Percentiles rank a stretch among this genome's conserved stretches.
Evolutionary conservation across 2,329 filamentous ascomycete genomes (phyloP).

Genomic region (Penicillium sp.): DNA sequence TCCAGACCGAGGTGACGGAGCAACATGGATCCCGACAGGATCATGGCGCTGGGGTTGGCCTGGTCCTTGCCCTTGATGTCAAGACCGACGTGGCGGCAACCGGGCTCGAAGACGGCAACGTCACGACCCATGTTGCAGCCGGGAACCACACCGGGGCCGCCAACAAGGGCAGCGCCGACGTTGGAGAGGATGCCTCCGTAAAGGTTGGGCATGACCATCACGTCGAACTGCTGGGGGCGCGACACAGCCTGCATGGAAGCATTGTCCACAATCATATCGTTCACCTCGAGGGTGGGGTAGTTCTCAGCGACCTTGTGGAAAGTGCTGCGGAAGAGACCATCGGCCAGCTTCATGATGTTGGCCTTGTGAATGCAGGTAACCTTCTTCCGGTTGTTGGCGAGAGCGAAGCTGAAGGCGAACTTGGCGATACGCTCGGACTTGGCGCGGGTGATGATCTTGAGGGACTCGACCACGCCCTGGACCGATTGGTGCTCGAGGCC

Average conservation of each 20-base stretch:
- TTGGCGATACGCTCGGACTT: constrained; percentile 99
- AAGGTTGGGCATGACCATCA: constrained; percentile 99
- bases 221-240: constrained; percentile 95
- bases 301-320: constrained; percentile 91
- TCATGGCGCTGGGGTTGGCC: constrained; percentile 93
- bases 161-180: constrained; percentile 94
- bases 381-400: constrained; percentile 99
- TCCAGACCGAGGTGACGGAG: constrained; percentile 94
- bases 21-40: constrained; percentile 95
- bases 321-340: constrained; percentile 96
- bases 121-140: constrained; percentile 99
- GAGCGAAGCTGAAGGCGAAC: constrained; percentile 95
- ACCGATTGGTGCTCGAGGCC: constrained; percentile 98
- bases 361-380: constrained; percentile 99
- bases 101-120: constrained; percentile 96
- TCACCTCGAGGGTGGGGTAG: constrained; percentile 90
- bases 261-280: constrained; percentile 99
- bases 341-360: constrained; percentile 99
- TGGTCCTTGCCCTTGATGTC: constrained; percentile 99
- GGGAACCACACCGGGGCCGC: constrained; percentile 92
- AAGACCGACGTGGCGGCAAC: constrained; percentile 97
- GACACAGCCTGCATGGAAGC: constrained; percentile 99
- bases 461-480: constrained; percentile 90
- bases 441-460: constrained; percentile 99
- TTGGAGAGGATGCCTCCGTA: constrained; percentile 99